Evolutionary conservation across 208 protist genomes (phyloP), one percentile per base, ranked within the genome.

Genomic region (Leishmania aethiopica): DNA sequence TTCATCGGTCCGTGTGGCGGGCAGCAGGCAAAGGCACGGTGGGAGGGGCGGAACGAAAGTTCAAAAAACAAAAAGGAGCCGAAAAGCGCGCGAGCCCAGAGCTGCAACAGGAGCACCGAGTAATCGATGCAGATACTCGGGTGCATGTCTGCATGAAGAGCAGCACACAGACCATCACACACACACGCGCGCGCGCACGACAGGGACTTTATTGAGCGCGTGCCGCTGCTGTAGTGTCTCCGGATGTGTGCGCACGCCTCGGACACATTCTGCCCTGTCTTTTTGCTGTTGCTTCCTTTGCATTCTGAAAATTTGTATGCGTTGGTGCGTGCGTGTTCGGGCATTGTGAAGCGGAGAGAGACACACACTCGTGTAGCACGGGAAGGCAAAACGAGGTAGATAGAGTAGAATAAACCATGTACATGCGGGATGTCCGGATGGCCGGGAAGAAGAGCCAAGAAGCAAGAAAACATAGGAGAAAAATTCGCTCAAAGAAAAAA

Each of bases 321-420:
- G 62, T 69, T 10, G 11, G 5, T 19, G 10, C n/a, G 28, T 35
- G 10, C 28, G 59, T 3, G 32, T 69, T 25, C 15, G 28, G 62
- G 8, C 62, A 40, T 69, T 0, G 32, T 42, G 15, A 69, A 40
- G 62, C 62, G 32, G 62, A 69, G 7, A 35, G 60, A 67, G 32
- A 42, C 13, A 6, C 13, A 2, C 62, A 69, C 2, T 22, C 28
- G 32, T 19, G 62, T 69, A 22, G 62, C 62, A 69, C 62, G 15
- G 17, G 13, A 32, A 73, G 28, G 5, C 37, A 51, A 73, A 73
- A 49, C 60, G 40, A 82, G 57, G 13, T 53, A 57, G 77, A 77
- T 22, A 76, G 35, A 79, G 28, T 47, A 80, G 53, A 78, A 83
- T 35, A 32, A 77, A 78, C 25, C 51, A 22, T 40, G 35, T 49